Conservation (phyloP, 306 rosid species). For the Pterocarpus macrocarpus region DNA sequence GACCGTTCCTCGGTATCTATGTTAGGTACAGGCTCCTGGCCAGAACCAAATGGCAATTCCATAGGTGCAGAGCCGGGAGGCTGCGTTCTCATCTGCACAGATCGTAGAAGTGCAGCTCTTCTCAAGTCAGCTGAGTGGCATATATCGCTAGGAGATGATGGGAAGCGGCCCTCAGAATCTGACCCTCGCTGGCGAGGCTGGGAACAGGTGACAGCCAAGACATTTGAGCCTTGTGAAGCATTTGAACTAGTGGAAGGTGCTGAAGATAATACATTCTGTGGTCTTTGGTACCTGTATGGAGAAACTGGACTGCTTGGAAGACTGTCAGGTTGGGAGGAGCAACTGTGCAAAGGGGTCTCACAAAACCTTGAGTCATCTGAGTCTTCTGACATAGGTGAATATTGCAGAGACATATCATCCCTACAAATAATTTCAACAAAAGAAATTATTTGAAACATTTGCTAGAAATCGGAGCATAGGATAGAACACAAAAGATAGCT, state of each 20-base stretch:
- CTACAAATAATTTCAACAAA: slow-evolving; percentile 53
- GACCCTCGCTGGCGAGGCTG: slow-evolving; percentile 93
- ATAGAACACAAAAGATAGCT: slow-evolving; percentile 27
- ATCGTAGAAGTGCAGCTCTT: slow-evolving; percentile 95
- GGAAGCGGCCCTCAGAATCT: slow-evolving; percentile 96
- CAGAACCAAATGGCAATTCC: slow-evolving; percentile 72
- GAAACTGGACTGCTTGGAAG: slow-evolving; percentile 90
- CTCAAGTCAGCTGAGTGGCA: slow-evolving; percentile 98
- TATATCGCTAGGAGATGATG: slow-evolving; percentile 97
- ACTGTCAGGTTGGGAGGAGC: slow-evolving; percentile 75
- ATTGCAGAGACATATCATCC: slow-evolving; percentile 84
- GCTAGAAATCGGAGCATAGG: not conserved
- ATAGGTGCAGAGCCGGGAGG: slow-evolving; percentile 66
- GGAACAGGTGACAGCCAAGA: slow-evolving; percentile 55
- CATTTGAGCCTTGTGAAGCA: slow-evolving; percentile 62
- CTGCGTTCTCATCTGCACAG: slow-evolving; percentile 96
- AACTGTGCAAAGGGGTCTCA: slow-evolving; percentile 63
- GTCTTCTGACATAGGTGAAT: slow-evolving; percentile 99
- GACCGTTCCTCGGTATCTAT: slow-evolving; percentile 76
- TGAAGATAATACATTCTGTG: slow-evolving; percentile 52
- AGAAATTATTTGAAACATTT: slow-evolving; percentile 8
- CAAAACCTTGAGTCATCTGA: slow-evolving; percentile 82
- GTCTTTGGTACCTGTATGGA: slow-evolving; percentile 81
- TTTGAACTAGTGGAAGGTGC: slow-evolving; percentile 65
- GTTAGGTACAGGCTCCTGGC: slow-evolving; percentile 69